Conservation (phyloP, 148 eudicot species). For the Nepenthes mirabilis region DNA sequence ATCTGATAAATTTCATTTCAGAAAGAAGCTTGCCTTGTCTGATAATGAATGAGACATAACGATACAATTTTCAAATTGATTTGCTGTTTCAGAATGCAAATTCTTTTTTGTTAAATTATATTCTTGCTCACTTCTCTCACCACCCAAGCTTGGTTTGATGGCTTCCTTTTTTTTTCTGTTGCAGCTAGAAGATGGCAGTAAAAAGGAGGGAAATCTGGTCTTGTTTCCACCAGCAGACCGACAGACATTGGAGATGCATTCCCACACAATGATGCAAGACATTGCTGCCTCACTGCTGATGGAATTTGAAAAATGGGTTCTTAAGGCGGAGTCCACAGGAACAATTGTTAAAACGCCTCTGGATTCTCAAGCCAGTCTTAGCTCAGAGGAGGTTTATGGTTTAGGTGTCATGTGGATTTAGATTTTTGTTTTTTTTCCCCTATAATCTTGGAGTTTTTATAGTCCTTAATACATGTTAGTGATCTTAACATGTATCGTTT, state of each 20-base stretch:
- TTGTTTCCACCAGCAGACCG: conserved; percentile 90
- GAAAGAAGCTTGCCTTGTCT: too few relatives aligned
- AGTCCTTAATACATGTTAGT: conserved; percentile 7
- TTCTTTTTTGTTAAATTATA: too few relatives aligned
- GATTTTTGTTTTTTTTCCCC: conserved; percentile 7
- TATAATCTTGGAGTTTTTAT: conserved; percentile 3
- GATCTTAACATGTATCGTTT: conserved; percentile 6
- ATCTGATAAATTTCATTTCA: too few relatives aligned
- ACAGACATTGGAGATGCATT: conserved; percentile 77
- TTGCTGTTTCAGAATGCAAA: too few relatives aligned
- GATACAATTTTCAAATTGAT: too few relatives aligned
- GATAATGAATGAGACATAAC: too few relatives aligned
- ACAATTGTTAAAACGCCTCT: conserved; percentile 93
- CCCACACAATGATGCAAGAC: conserved; percentile 97
- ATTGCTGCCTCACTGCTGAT: conserved; percentile 90
- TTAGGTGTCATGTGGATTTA: conserved; percentile 69
- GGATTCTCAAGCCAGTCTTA: conserved; percentile 98
- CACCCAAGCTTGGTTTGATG: conserved; percentile 3
- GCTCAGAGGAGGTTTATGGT: conserved; percentile 98
- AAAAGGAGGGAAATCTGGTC: conserved; percentile 48
- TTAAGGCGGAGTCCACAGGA: conserved; percentile 87
- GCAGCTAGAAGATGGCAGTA: conserved; percentile 65
- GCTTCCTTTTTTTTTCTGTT: conserved; percentile 7
- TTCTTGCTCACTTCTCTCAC: neutral
- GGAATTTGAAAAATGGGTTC: conserved; percentile 95